A percentile compares a stretch with the other conserved stretches of the same genome.
phyloP scores from a whole-genome alignment of 108 stramenopile species.

The Licmophora abbreviata region DNA sequence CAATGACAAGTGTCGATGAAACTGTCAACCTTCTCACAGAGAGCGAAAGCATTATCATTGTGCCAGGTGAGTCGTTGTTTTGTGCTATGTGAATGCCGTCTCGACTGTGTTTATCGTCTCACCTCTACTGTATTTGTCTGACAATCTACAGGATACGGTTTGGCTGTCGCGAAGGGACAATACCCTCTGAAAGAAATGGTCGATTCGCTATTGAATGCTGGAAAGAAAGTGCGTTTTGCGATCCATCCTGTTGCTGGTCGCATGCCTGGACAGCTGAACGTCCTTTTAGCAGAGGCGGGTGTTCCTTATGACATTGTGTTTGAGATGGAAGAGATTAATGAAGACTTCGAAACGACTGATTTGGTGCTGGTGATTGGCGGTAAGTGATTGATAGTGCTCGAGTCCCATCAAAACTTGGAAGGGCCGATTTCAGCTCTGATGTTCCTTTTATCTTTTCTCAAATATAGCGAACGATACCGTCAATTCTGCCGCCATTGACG shows the following conservation, averaged over 20 bases:
- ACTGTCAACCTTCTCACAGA: conserved; percentile 80
- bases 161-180: conserved; percentile 97
- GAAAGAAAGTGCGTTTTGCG: conserved; percentile 92
- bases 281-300: conserved; percentile 97
- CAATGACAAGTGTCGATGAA: conserved; percentile 80
- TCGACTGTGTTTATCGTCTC: no score
- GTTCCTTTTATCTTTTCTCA: conserved; percentile 11
- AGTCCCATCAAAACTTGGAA: no score
- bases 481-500: conserved; percentile 95
- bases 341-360: conserved; percentile 91
- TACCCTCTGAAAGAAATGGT: conserved; percentile 95
- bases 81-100: no score
- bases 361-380: conserved; percentile 92
- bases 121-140: no score
- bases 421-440: neutral
- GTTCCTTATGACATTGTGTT: conserved; percentile 98
- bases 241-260: conserved; percentile 99
- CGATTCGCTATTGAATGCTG: conserved; percentile 69
- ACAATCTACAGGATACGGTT: conserved; percentile 98
- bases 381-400: conserved; percentile 1
- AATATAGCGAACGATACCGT: conserved; percentile 99
- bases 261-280: conserved; percentile 99
- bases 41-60: conserved; percentile 86
- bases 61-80: no score
- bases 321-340: conserved; percentile 98